phyloP scores from a whole-genome alignment of 1,284 basidiomycete species.

The Peniophora sp. region DNA sequence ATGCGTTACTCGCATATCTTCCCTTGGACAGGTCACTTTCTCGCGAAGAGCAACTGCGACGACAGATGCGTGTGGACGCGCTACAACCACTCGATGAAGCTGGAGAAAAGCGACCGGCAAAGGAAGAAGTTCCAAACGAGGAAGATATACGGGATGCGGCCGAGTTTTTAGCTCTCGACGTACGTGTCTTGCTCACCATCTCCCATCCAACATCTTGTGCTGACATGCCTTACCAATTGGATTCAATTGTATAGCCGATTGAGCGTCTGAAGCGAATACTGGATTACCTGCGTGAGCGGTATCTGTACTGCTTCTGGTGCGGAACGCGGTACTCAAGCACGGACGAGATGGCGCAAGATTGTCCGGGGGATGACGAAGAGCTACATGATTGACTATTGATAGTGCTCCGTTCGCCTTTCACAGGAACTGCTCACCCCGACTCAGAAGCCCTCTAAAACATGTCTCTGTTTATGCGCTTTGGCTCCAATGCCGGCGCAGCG shows the following conservation, averaged over 20 bases:
- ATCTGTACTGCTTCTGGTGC: slow-evolving; percentile 84
- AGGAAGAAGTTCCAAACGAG: slow-evolving; percentile 13
- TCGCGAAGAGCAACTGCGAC: slow-evolving; percentile 45
- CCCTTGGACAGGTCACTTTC: slow-evolving; percentile 16
- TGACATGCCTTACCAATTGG: no score
- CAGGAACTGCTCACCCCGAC: no score
- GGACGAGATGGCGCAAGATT: slow-evolving; percentile 56
- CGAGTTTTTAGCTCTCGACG: slow-evolving; percentile 61
- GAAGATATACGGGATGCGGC: slow-evolving; percentile 58
- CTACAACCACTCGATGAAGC: slow-evolving; percentile 39
- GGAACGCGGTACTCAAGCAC: slow-evolving; percentile 62
- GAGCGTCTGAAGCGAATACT: slow-evolving; percentile 64
- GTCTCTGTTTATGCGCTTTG: no score
- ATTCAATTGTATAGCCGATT: slow-evolving; percentile 41
- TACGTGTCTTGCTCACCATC: slow-evolving; percentile 34
- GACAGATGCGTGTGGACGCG: slow-evolving; percentile 64
- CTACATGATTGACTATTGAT: slow-evolving; percentile 66
- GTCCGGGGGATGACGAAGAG: slow-evolving; percentile 73
- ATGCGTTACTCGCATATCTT: slow-evolving; percentile 33
- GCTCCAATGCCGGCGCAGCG: no score
- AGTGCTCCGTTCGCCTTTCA: no score
- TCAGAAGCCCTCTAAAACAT: no score
- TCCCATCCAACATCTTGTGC: no score
- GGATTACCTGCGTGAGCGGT: slow-evolving; percentile 61
- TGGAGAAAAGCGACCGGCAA: slow-evolving; percentile 21